These are phyloP conservation scores for Chaetomium globosum DNA, from an alignment of 2,329 filamentous ascomycete species.

Conservation along the genomic window DNA sequence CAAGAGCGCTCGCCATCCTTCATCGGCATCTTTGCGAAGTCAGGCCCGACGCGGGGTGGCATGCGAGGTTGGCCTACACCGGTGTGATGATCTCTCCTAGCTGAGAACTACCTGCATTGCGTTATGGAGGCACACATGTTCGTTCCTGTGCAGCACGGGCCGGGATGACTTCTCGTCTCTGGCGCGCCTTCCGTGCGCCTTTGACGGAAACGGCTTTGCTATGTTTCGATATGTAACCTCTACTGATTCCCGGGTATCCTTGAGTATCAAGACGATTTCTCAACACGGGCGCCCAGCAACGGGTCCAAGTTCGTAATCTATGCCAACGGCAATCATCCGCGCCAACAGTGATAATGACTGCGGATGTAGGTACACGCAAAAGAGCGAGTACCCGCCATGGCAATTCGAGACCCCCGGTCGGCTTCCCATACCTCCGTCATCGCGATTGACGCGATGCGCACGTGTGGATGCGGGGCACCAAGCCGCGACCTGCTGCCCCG, in stretches of 20 bases:
- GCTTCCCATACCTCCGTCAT: background rate
- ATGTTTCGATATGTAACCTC: conserved; percentile 52
- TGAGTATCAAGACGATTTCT: conserved; percentile 58
- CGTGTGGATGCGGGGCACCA: conserved; percentile 6
- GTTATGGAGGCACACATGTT: background rate
- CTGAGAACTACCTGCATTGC: background rate
- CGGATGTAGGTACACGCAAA: conserved; percentile 51
- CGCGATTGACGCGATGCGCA: background rate
- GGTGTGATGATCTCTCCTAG: conserved; percentile 26
- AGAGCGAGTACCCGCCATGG: conserved; percentile 31
- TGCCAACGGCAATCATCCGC: conserved; percentile 58
- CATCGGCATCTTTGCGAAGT: background rate
- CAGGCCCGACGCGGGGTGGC: conserved; percentile 2
- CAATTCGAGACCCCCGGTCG: conserved; percentile 18
- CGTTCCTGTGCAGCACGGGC: background rate
- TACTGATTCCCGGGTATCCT: conserved; percentile 61
- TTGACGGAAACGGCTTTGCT: background rate
- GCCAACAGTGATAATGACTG: conserved; percentile 47
- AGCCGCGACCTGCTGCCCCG: background rate
- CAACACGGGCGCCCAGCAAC: conserved; percentile 60
- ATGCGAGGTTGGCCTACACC: conserved; percentile 17
- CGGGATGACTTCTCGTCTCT: background rate
- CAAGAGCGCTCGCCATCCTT: background rate
- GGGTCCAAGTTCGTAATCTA: conserved; percentile 50
- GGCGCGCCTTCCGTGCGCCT: background rate